Evolutionary conservation across 306 rosid species (phyloP).

Genomic region (Datisca glomerata): DNA sequence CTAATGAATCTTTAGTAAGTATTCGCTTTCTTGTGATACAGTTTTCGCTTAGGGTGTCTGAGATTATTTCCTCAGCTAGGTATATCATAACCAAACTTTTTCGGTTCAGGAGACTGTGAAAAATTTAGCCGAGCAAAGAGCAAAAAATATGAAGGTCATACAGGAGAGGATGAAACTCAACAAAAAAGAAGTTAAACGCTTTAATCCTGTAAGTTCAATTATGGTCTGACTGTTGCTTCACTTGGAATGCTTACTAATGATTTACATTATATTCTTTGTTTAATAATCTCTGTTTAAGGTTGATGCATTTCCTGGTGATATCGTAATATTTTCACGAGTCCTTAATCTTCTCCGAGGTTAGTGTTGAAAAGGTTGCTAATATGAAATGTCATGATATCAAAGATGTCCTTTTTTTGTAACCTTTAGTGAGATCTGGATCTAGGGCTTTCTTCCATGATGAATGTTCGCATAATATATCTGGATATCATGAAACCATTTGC

Average conservation of each 20-base stretch:
- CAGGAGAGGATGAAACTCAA: slow-evolving; percentile 83
- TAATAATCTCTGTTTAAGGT: slow-evolving; percentile 32
- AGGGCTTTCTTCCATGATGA: slow-evolving; percentile 91
- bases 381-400: neutral
- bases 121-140: slow-evolving; percentile 56
- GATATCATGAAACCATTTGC: slow-evolving; percentile 99
- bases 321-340: slow-evolving; percentile 86
- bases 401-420: no score
- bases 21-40: slow-evolving; percentile 8
- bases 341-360: slow-evolving; percentile 96
- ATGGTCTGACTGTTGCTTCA: slow-evolving; percentile 16
- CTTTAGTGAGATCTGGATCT: slow-evolving; percentile 21
- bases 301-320: slow-evolving; percentile 99
- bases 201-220: slow-evolving; percentile 75
- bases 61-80: slow-evolving; percentile 2
- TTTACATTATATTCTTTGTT: slow-evolving; percentile 4
- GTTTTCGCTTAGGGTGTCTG: slow-evolving; percentile 5
- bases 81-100: neutral
- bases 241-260: slow-evolving; percentile 9
- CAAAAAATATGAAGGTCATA: slow-evolving; percentile 64
- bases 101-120: slow-evolving; percentile 56
- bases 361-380: slow-evolving; percentile 8
- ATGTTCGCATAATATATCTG: slow-evolving; percentile 63
- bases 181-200: slow-evolving; percentile 72
- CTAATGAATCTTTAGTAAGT: slow-evolving; percentile 56